Evolutionary conservation across 331 rosid genomes (phyloP), one percentile per base, ranked within the genome.

Genomic region (Malus hybrid): DNA sequence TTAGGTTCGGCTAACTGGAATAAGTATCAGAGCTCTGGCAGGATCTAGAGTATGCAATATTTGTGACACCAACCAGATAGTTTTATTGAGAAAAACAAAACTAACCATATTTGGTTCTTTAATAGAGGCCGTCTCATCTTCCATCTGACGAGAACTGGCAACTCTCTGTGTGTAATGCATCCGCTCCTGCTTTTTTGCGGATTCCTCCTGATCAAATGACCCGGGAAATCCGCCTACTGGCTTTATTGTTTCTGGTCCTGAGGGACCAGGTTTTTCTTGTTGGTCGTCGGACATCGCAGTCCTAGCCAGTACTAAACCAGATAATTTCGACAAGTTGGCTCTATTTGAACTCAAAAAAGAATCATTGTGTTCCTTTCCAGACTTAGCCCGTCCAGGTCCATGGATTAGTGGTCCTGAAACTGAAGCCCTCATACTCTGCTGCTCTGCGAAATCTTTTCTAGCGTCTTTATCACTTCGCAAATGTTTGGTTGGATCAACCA

Each of bases 381-480:
- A 72, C 76, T 80, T 89, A 52, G 78, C 69, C 85, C 82, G 73
- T 81, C 76, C 86, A 46, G 83, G 78, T 33, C 75, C 86, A 46
- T 79, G 88, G 83, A 82, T 76, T 72, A 91, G 77, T 52, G 91
- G 93, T 44, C 98, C 98, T 18, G 98, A 93, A 70, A 80, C 85
- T 64, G 92, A 88, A 82, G 83, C 78, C 80, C 84, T 82, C 78
- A 73, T 81, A 59, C 36, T 60, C 18, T 72, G 83, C 73, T 83
- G 84, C 68, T 85, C 87, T 0, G 82, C 67, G 54, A 84, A 83
- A 76, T 85, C 83, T 55, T 67, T 79, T 62, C 67, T 84, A 27
- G 12, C 33, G 22, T 86, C 91, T 76, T 81, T 82, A 46, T 31
- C 71, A 9, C 80, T 80, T 42, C 78, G 85, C 24, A 87, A 63